These are phyloP conservation scores for Orychophragmus violaceus DNA, from an alignment of 345 rosid species.

Conservation along the genomic window DNA sequence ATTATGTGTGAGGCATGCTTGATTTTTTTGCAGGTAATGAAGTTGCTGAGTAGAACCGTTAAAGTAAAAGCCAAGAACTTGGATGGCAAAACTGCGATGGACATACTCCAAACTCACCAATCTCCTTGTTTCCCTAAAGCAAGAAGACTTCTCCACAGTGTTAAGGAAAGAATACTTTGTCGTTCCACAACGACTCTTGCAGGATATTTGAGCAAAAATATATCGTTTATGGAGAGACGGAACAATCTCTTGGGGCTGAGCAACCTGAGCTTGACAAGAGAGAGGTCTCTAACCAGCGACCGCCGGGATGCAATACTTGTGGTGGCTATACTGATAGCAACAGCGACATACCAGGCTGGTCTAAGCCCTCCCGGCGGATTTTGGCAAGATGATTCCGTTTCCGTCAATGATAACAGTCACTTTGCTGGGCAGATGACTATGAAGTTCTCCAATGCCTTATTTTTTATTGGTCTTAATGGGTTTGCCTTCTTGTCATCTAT, in stretches of 20 bases:
- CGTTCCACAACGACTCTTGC: background rate
- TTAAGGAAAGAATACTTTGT: background rate
- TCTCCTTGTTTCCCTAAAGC: background rate
- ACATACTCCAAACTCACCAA: slow-evolving; percentile 8
- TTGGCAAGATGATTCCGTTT: too few relatives aligned
- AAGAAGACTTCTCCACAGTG: background rate
- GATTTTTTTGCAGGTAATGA: background rate
- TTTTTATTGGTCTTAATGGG: background rate
- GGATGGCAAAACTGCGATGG: slow-evolving; percentile 23
- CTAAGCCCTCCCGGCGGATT: background rate
- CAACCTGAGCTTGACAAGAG: background rate
- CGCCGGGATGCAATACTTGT: background rate
- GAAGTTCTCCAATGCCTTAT: background rate
- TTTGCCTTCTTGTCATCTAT: background rate
- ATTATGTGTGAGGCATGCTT: background rate
- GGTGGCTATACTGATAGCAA: background rate
- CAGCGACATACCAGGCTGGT: background rate
- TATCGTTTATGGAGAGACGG: background rate
- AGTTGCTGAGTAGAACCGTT: background rate
- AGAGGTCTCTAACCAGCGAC: background rate
- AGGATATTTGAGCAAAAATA: background rate
- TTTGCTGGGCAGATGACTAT: background rate
- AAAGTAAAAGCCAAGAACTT: background rate
- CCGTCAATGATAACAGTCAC: background rate
- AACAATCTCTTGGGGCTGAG: background rate